A percentile compares a stretch with the other conserved stretches of the same genome.
Conservation (phyloP, 441 rosid genomes). For the Raphanus hybrid region DNA sequence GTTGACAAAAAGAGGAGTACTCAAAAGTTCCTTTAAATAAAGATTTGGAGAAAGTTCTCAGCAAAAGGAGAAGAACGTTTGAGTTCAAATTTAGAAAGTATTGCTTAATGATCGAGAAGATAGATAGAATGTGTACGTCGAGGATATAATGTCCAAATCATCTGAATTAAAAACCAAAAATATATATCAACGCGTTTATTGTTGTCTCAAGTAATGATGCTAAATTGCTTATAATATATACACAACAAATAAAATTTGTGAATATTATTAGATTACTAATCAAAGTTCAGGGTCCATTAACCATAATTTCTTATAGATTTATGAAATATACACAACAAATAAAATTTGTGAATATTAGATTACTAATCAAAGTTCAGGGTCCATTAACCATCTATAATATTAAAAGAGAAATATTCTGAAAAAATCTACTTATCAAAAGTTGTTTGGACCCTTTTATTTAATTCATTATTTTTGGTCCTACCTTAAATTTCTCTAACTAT, state of each 20-base stretch:
- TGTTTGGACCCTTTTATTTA: no score
- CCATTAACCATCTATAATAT: no score
- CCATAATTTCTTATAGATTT: background rate
- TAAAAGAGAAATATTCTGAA: no score
- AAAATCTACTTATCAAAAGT: no score
- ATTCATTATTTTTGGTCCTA: no score
- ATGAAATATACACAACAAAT: no score
- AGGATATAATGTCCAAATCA: slow-evolving; percentile 10
- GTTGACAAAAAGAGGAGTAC: background rate
- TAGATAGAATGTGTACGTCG: slow-evolving; percentile 15
- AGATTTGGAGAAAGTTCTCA: no score
- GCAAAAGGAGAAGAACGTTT: no score
- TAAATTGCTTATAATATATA: background rate
- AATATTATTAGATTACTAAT: background rate
- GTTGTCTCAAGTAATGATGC: slow-evolving; percentile 17
- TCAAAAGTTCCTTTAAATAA: no score
- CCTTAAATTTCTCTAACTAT: no score
- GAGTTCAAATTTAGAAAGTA: slow-evolving; percentile 5
- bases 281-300: background rate
- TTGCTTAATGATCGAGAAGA: slow-evolving; percentile 13
- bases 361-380: no score
- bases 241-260: background rate
- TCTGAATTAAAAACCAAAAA: background rate
- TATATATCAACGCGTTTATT: slow-evolving; percentile 8
- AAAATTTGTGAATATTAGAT: no score